Conservation (phyloP, 768 basidiomycete genomes). For the Amanita pseudoporphyria region DNA sequence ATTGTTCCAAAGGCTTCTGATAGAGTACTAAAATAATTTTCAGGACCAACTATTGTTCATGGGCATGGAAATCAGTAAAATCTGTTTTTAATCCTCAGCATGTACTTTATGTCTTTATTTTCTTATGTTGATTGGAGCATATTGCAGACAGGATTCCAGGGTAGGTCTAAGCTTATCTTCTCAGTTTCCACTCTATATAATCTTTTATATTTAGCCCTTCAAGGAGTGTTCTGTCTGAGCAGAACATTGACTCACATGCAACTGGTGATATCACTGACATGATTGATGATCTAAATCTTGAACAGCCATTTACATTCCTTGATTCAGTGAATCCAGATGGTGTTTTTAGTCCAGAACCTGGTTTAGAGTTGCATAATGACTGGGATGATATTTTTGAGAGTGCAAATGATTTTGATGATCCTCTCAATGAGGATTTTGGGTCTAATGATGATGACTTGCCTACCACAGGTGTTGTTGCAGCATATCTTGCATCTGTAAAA, state of each 20-base stretch:
- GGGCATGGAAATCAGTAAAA: neutral
- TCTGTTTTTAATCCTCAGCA: neutral
- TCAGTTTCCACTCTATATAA: neutral
- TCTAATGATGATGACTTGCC: neutral
- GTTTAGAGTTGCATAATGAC: conserved; percentile 2
- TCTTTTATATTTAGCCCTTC: neutral
- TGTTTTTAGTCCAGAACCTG: neutral
- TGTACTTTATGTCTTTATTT: neutral
- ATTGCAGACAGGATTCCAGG: neutral
- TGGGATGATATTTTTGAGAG: conserved; percentile 1
- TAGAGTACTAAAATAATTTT: neutral
- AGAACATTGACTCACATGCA: neutral
- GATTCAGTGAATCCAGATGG: conserved; percentile 1
- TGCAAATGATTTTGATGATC: neutral
- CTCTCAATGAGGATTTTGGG: conserved; percentile 1
- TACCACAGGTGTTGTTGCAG: conserved; percentile 1
- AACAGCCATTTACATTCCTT: conserved; percentile 5
- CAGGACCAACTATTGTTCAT: neutral
- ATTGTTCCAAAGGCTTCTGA: neutral
- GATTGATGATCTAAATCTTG: neutral
- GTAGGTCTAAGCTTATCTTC: neutral
- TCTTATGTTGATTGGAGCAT: neutral
- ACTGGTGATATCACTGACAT: neutral
- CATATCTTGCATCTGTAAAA: conserved; percentile 6
- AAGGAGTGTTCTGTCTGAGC: neutral